phyloP scores from a whole-genome alignment of 2,329 filamentous ascomycete genomes.

The Pestalotiopsis sp. region DNA sequence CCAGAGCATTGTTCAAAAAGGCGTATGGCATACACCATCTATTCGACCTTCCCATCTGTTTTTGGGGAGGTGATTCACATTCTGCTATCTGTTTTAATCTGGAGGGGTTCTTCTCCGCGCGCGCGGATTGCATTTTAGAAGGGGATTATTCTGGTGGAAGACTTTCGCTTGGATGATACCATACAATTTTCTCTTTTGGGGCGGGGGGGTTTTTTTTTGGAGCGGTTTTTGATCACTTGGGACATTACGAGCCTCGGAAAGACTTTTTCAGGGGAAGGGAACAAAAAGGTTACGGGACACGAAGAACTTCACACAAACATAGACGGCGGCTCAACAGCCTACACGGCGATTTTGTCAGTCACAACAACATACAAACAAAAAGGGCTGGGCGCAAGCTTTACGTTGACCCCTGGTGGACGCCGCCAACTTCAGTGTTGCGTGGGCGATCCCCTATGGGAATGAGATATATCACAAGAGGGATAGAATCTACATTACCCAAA shows the following conservation, averaged over 20 bases:
- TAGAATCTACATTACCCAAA: slow-evolving; percentile 31
- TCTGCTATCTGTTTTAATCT: slow-evolving; percentile 26
- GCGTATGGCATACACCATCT: slow-evolving; percentile 31
- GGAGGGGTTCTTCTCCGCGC: slow-evolving; percentile 17
- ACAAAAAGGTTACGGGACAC: slow-evolving; percentile 24
- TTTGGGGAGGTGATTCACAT: slow-evolving; percentile 15
- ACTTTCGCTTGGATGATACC: slow-evolving; percentile 40
- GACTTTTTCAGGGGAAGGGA: background rate
- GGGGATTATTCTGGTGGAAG: slow-evolving; percentile 21
- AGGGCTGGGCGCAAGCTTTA: slow-evolving; percentile 27
- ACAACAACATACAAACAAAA: background rate
- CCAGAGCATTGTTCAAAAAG: slow-evolving; percentile 32
- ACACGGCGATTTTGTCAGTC: slow-evolving; percentile 4
- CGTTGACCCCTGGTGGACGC: slow-evolving; percentile 31
- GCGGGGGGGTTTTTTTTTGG: slow-evolving; percentile 15
- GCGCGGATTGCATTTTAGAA: slow-evolving; percentile 24
- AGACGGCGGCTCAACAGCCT: slow-evolving; percentile 32
- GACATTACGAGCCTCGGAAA: slow-evolving; percentile 19
- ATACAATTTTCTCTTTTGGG: slow-evolving; percentile 23
- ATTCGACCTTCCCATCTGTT: slow-evolving; percentile 27
- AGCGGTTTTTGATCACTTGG: slow-evolving; percentile 12
- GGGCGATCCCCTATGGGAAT: slow-evolving; percentile 21
- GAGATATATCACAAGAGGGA: slow-evolving; percentile 20
- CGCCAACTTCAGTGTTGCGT: slow-evolving; percentile 23
- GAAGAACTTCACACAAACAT: slow-evolving; percentile 17